A percentile compares a stretch with the other conserved stretches of the same genome.
Evolutionary conservation across 306 rosid species (phyloP).

Genomic region (Quercus gilva): DNA sequence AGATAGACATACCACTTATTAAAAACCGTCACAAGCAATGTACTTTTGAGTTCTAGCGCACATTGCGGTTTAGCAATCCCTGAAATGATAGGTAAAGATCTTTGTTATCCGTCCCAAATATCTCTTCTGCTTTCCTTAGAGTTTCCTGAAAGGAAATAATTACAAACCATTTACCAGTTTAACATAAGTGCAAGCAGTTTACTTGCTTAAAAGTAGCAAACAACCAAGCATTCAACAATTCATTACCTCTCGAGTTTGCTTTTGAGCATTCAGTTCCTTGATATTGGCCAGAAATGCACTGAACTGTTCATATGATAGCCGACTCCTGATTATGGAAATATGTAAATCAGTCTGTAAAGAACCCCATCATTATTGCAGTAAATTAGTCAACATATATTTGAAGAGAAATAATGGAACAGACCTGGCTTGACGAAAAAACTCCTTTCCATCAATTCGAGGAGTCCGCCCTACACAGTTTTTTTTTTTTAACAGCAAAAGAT

Average conservation of each 20-base stretch:
- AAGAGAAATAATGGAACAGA: constrained; percentile 24
- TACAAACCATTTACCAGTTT: constrained; percentile 14
- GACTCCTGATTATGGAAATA: constrained; percentile 66
- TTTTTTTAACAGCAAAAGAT: not conserved
- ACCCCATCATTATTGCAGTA: constrained; percentile 20
- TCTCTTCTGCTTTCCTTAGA: constrained; percentile 90
- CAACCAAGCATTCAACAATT: not conserved
- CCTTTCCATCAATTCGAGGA: constrained; percentile 96
- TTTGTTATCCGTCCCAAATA: constrained; percentile 94
- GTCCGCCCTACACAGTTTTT: constrained; percentile 61
- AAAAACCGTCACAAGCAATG: constrained; percentile 26
- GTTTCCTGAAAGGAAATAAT: constrained; percentile 66
- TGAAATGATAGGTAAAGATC: constrained; percentile 89
- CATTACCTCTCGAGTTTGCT: constrained; percentile 95
- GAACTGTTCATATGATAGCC: constrained; percentile 96
- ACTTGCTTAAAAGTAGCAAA: constrained; percentile 1
- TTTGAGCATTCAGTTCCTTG: constrained; percentile 93
- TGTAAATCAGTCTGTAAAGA: constrained; percentile 16
- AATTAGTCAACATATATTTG: constrained; percentile 1
- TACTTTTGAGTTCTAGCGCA: constrained; percentile 42
- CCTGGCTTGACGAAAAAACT: constrained; percentile 98
- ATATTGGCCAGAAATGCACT: constrained; percentile 96
- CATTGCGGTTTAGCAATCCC: constrained; percentile 84
- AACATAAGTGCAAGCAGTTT: constrained; percentile 1
- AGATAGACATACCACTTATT: constrained; percentile 39